phyloP scores from a whole-genome alignment of 1,284 basidiomycete species.

The Mycosarcoma mackinlayi region DNA sequence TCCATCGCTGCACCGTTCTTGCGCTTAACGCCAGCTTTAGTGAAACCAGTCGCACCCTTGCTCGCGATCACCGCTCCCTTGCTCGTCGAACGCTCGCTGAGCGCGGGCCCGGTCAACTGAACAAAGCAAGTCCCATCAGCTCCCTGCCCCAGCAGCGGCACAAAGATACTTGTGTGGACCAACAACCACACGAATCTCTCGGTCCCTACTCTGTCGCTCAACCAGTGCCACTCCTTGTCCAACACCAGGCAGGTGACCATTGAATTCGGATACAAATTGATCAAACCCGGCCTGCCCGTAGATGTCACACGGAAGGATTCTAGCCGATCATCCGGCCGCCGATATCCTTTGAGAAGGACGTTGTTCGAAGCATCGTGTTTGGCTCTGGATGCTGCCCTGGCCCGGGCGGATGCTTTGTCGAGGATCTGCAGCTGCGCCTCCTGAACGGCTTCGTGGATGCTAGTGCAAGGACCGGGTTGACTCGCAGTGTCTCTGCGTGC shows the following conservation, averaged over 20 bases:
- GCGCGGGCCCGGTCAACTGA: slow-evolving; percentile 79
- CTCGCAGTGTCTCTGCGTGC: neutral
- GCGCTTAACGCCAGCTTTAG: slow-evolving; percentile 10
- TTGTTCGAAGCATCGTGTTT: slow-evolving; percentile 60
- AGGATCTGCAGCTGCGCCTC: slow-evolving; percentile 44
- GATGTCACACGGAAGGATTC: slow-evolving; percentile 24
- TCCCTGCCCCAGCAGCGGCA: slow-evolving; percentile 72
- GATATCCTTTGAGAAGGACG: slow-evolving; percentile 77
- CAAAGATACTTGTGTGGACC: slow-evolving; percentile 78
- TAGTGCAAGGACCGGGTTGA: slow-evolving; percentile 1
- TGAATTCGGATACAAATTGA: slow-evolving; percentile 79
- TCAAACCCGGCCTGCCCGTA: slow-evolving; percentile 68
- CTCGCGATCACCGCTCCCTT: neutral
- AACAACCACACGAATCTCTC: slow-evolving; percentile 80
- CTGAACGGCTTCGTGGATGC: slow-evolving; percentile 35
- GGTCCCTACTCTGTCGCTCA: slow-evolving; percentile 77
- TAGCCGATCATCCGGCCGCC: slow-evolving; percentile 70
- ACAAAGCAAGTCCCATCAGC: slow-evolving; percentile 78
- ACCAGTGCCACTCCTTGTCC: slow-evolving; percentile 75
- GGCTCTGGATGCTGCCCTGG: neutral
- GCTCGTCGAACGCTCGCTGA: slow-evolving; percentile 70
- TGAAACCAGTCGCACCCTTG: neutral
- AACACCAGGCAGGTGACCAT: slow-evolving; percentile 75
- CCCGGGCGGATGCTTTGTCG: slow-evolving; percentile 6
- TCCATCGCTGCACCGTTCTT: slow-evolving; percentile 10